A percentile compares a stretch with the other conserved stretches of the same genome.
These are phyloP conservation scores for Colletotrichum godetiae DNA, from an alignment of 2,329 filamentous ascomycete species.

Conservation along the genomic window DNA sequence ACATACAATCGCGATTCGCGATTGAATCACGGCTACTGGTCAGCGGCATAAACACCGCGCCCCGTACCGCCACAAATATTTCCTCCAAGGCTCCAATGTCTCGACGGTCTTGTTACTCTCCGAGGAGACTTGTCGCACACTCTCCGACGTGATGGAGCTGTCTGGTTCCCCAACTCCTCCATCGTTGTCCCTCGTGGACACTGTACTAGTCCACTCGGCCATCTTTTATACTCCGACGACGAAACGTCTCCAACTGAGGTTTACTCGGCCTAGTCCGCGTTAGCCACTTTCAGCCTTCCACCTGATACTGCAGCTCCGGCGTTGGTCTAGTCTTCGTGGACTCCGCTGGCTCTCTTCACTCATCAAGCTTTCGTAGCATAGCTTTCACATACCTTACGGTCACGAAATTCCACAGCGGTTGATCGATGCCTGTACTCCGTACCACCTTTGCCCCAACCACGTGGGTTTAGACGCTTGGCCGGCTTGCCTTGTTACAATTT, in stretches of 20 bases:
- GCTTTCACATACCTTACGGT: neutral
- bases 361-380: neutral
- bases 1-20: neutral
- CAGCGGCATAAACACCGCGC: constrained; percentile 7
- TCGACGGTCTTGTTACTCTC: neutral
- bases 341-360: neutral
- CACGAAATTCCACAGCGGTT: neutral
- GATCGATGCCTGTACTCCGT: neutral
- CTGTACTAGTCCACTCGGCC: neutral
- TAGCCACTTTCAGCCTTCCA: neutral
- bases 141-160: neutral
- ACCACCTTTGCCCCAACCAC: neutral
- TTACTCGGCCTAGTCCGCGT: neutral
- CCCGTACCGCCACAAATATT: neutral
- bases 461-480: neutral
- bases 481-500: neutral
- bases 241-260: neutral
- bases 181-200: neutral
- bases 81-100: neutral
- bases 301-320: neutral
- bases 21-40: constrained; percentile 2
- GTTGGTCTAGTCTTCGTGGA: neutral
- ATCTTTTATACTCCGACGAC: neutral
- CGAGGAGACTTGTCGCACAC: neutral
- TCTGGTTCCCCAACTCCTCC: neutral